Evolutionary conservation across 495 filamentous ascomycete species (phyloP), one percentile per base, ranked within the genome.

Genomic region (Penicillium verhagenii): DNA sequence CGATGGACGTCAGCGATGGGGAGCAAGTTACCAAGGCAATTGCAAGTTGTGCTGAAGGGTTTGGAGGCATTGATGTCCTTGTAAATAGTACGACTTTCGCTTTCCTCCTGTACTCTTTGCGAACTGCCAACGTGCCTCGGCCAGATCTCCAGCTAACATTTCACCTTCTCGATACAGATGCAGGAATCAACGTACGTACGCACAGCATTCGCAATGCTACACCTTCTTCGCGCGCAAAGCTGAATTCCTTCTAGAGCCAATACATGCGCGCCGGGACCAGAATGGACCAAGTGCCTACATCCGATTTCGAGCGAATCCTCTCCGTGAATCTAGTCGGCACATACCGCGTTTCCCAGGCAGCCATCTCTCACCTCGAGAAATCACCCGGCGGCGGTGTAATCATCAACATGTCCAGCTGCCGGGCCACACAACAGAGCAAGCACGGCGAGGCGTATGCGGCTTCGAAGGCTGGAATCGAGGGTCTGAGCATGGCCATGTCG

Each of bases 171-270:
- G n/a, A n/a, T n/a, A 10, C 9, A 43, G 39, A 43, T 23, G 39
- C 39, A 13, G 39, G 39, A 24, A 43, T 43, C 2, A 43, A 43
- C 13, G 39, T 43, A 6, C 9, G 39, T n/a, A n/a, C n/a, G n/a
- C n/a, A n/a, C n/a, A n/a, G n/a, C n/a, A n/a, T n/a, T n/a, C n/a
- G n/a, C n/a, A n/a, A n/a, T n/a, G n/a, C n/a, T n/a, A n/a, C n/a
- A n/a, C n/a, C n/a, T n/a, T n/a, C n/a, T n/a, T n/a, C n/a, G n/a
- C n/a, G n/a, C n/a, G n/a, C n/a, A n/a, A n/a, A n/a, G n/a, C n/a
- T n/a, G n/a, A n/a, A n/a, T n/a, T n/a, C n/a, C n/a, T n/a, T n/a
- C 31, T 21, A 50, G 47, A 50, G 47, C 47, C 47, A 50, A 16
- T 50, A 37, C 7, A 50, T 50, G 47, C 47, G 47, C 2, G 33